phyloP scores from a whole-genome alignment of 768 basidiomycete species.

The Agrocybe praecox region DNA sequence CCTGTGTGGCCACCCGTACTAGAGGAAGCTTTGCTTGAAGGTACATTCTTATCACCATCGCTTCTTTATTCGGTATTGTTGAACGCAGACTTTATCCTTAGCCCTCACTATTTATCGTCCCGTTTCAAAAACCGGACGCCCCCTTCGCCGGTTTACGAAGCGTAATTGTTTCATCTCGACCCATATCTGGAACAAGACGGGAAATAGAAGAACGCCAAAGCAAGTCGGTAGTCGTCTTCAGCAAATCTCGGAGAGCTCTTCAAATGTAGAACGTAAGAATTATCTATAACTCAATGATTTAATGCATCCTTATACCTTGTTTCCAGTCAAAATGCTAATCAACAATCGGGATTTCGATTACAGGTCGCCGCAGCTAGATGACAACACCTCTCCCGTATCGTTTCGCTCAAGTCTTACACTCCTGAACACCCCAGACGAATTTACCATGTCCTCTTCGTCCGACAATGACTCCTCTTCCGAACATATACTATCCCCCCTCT shows the following conservation, averaged over 20 bases:
- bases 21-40: conserved; percentile 26
- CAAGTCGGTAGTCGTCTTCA: conserved; percentile 80
- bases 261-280: conserved; percentile 60
- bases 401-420: conserved; percentile 1
- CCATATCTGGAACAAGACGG: conserved; percentile 63
- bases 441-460: not conserved
- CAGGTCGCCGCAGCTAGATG: conserved; percentile 2
- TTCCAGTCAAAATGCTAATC: conserved; percentile 17
- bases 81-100: not conserved
- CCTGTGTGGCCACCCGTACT: conserved; percentile 26
- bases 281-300: not conserved
- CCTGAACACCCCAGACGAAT: conserved; percentile 1
- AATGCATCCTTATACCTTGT: not conserved
- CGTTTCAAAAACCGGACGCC: conserved; percentile 19
- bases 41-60: conserved; percentile 4
- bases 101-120: conserved; percentile 19
- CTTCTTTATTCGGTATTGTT: not conserved
- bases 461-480: not conserved
- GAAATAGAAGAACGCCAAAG: conserved; percentile 66
- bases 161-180: conserved; percentile 76
- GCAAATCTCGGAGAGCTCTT: conserved; percentile 69
- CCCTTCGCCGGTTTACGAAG: conserved; percentile 61
- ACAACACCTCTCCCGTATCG: not conserved
- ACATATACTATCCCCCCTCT: not conserved
- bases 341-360: conserved; percentile 16